Conservation (phyloP, 2,329 filamentous ascomycete genomes). For the Aureobasidium sp. region DNA sequence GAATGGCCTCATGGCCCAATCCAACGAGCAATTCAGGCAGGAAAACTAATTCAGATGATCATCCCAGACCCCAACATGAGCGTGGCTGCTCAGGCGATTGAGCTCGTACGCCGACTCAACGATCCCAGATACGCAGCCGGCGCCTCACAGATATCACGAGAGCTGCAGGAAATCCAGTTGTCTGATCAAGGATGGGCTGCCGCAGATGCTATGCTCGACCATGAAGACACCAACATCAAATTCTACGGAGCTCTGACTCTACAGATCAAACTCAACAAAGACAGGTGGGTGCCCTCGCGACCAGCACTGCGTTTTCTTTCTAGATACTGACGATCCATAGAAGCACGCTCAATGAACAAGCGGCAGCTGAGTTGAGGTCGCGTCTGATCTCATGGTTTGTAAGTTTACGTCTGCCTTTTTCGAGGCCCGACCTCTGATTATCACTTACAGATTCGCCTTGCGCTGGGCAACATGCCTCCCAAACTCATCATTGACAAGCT, state of each 20-base stretch:
- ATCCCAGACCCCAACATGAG: not conserved
- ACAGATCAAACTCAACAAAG: conserved; percentile 77
- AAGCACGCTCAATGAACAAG: conserved; percentile 44
- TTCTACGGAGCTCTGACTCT: conserved; percentile 93
- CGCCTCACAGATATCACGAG: conserved; percentile 54
- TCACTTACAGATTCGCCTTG: not conserved
- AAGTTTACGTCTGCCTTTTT: conserved; percentile 1
- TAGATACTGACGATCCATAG: conserved; percentile 19
- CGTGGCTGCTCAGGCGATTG: conserved; percentile 15
- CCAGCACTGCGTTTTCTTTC: not conserved
- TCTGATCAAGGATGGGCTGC: conserved; percentile 78
- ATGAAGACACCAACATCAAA: conserved; percentile 63
- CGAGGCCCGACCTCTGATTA: not conserved
- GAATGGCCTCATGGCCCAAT: not conserved
- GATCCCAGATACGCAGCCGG: conserved; percentile 36
- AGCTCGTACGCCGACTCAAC: conserved; percentile 45
- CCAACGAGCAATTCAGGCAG: not conserved
- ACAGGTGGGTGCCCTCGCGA: conserved; percentile 20
- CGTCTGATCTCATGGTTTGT: conserved; percentile 57
- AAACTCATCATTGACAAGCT: conserved; percentile 61
- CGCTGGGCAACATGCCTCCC: conserved; percentile 17
- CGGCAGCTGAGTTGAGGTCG: conserved; percentile 50
- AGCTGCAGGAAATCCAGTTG: conserved; percentile 69
- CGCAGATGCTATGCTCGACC: conserved; percentile 63
- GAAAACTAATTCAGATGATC: conserved; percentile 1